Evolutionary conservation across 495 filamentous ascomycete species (phyloP), one percentile per base, ranked within the genome.

Genomic region (Neurospora sp.): DNA sequence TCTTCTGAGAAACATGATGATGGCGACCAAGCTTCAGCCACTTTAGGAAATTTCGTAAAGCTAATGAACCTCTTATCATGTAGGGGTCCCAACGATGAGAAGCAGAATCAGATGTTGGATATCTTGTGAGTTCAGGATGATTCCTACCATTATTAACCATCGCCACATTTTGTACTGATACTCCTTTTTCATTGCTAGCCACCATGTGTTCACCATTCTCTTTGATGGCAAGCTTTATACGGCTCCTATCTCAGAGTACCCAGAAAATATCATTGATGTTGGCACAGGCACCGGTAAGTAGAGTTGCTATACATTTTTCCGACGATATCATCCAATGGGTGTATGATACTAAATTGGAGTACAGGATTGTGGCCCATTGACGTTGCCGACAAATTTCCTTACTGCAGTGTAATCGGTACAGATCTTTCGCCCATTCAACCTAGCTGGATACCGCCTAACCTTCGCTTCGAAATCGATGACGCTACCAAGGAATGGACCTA

Each of bases 401-500:
- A 74, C 22, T 80, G 84, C 17, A 81, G 85, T 20, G 82, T 90
- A 37, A 76, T 88, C 45, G 90, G 89, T 17, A 88, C 88, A 14
- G 90, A 92, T 75, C 82, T 91, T 42, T 88, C 85, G 20, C 83
- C 86, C 0, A 88, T 88, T 70, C 86, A 89, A 72, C 84, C 84
- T 0, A 71, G 75, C 41, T 81, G 82, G 80, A 79, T 82, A 4
- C 83, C 84, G 3, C 82, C 82, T 7, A 86, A 86, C 73, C 75
- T 84, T 8, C 70, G 76, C 14, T 88, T 87, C 72, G 82, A 85
- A 71, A 80, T 88, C 41, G 86, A 88, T 71, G 87, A 88, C 74
- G 76, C 81, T 42, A 81, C 85, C 12, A 73, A 73, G 2, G 77
- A 79, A 7, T 88, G 85, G 86, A 80, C 80, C 48, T 86, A 83